Evolutionary conservation across 805 yeast genomes (phyloP).

Genomic region (Starmera amethionina): DNA sequence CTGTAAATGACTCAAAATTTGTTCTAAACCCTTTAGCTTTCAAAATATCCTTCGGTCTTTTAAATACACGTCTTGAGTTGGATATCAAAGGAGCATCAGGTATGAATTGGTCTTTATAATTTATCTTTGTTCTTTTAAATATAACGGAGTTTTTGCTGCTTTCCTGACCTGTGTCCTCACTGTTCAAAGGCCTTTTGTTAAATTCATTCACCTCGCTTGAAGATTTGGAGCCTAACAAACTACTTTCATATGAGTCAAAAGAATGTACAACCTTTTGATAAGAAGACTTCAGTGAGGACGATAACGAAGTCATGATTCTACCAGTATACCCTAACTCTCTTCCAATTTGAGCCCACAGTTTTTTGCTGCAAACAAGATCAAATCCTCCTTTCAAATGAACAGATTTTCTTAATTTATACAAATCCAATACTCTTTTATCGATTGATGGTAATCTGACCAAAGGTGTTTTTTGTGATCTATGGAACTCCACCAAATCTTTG

Average conservation of each 20-base stretch:
- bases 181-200: slow-evolving; percentile 6
- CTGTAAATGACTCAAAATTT: slow-evolving; percentile 38
- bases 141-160: slow-evolving; percentile 2
- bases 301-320: slow-evolving; percentile 58
- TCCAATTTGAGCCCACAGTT: slow-evolving; percentile 78
- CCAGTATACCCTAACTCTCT: slow-evolving; percentile 73
- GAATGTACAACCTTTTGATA: slow-evolving; percentile 36
- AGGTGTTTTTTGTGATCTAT: slow-evolving; percentile 19
- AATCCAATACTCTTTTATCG: slow-evolving; percentile 56
- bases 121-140: background rate
- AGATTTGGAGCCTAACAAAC: slow-evolving; percentile 1
- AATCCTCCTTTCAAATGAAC: slow-evolving; percentile 64
- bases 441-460: slow-evolving; percentile 49
- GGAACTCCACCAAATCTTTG: slow-evolving; percentile 33
- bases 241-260: slow-evolving; percentile 16
- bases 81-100: slow-evolving; percentile 27
- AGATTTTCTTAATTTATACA: slow-evolving; percentile 45
- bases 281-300: slow-evolving; percentile 54
- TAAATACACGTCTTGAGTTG: slow-evolving; percentile 35
- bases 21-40: slow-evolving; percentile 42
- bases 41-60: slow-evolving; percentile 35
- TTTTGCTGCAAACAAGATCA: slow-evolving; percentile 48
- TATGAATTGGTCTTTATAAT: background rate
- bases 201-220: slow-evolving; percentile 6
- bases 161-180: slow-evolving; percentile 1